Conservation (phyloP, 306 rosid genomes). For the Lotus japonicus region DNA sequence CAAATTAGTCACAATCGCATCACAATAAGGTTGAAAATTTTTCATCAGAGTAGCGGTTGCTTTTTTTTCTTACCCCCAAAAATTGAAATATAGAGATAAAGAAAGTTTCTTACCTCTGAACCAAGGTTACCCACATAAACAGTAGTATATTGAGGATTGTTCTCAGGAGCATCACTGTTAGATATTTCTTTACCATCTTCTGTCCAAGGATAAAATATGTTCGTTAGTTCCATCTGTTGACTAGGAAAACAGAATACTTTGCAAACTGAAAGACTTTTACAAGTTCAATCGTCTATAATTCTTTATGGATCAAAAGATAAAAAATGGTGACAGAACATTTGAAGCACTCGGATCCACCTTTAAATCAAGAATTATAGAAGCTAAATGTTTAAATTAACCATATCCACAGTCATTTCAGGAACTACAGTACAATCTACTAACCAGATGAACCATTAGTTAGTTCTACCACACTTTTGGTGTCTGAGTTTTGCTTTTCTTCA, state of each 20-base stretch:
- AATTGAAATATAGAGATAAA: not conserved
- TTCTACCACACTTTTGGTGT: conserved; percentile 79
- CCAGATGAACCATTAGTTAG: conserved; percentile 90
- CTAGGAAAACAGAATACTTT: conserved; percentile 2
- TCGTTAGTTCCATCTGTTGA: not conserved
- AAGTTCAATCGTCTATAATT: conserved; percentile 3
- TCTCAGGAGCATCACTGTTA: conserved; percentile 83
- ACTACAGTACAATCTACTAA: conserved; percentile 24
- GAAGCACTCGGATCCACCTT: not conserved
- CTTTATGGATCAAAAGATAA: not conserved
- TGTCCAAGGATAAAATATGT: conserved; percentile 34
- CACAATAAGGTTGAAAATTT: conserved; percentile 1
- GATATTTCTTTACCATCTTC: conserved; percentile 86
- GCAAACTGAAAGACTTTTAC: not conserved
- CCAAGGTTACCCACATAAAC: conserved; percentile 96
- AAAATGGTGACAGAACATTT: not conserved
- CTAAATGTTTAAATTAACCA: not conserved
- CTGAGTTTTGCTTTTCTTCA: conserved; percentile 81
- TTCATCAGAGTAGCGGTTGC: not conserved
- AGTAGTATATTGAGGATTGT: conserved; percentile 90
- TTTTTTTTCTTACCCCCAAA: not conserved
- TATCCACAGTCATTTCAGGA: not conserved
- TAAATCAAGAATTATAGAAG: not conserved
- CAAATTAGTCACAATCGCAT: not conserved
- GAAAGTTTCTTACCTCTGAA: conserved; percentile 56